Percentiles rank a stretch among this genome's conserved stretches.
Evolutionary conservation across 2,329 filamentous ascomycete species (phyloP).

Genomic region (Rachicladosporium sp.): DNA sequence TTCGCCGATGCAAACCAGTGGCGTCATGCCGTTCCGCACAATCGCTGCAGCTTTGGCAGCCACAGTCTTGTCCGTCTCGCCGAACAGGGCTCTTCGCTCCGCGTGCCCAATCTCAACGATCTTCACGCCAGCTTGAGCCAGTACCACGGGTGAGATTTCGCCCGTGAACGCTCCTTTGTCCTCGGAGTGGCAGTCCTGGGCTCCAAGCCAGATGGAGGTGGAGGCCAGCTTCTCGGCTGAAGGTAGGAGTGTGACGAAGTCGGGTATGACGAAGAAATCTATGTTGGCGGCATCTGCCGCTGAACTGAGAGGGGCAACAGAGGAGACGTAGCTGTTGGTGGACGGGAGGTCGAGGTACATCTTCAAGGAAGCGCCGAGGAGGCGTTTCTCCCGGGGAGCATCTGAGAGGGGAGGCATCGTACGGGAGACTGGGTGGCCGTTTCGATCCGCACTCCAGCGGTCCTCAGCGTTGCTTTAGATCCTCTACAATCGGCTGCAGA

Average conservation of each 20-base stretch:
- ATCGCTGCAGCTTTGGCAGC: slow-evolving; percentile 59
- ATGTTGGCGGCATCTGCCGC: slow-evolving; percentile 45
- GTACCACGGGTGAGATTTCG: slow-evolving; percentile 57
- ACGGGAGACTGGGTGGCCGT: too few species aligned
- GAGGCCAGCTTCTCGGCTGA: slow-evolving; percentile 34
- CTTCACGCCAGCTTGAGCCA: slow-evolving; percentile 54
- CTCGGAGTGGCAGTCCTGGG: slow-evolving; percentile 63
- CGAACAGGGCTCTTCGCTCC: slow-evolving; percentile 59
- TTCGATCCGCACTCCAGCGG: too few species aligned
- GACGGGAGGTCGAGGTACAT: slow-evolving; percentile 64
- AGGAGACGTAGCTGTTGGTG: slow-evolving; percentile 40
- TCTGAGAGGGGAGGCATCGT: slow-evolving; percentile 19
- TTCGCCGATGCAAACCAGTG: slow-evolving; percentile 73
- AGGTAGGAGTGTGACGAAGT: slow-evolving; percentile 56
- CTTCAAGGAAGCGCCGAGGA: slow-evolving; percentile 64
- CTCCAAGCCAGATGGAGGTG: slow-evolving; percentile 51
- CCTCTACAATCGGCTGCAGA: too few species aligned
- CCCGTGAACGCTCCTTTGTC: slow-evolving; percentile 64
- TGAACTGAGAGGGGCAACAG: slow-evolving; percentile 31
- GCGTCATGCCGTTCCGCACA: slow-evolving; percentile 57
- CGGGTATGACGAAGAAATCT: slow-evolving; percentile 66
- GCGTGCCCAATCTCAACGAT: slow-evolving; percentile 75
- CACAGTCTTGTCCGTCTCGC: slow-evolving; percentile 58
- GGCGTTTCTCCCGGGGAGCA: slow-evolving; percentile 37
- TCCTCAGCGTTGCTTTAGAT: too few species aligned